Evolutionary conservation across 306 rosid genomes (phyloP).

Genomic region (Dryas octopetala): DNA sequence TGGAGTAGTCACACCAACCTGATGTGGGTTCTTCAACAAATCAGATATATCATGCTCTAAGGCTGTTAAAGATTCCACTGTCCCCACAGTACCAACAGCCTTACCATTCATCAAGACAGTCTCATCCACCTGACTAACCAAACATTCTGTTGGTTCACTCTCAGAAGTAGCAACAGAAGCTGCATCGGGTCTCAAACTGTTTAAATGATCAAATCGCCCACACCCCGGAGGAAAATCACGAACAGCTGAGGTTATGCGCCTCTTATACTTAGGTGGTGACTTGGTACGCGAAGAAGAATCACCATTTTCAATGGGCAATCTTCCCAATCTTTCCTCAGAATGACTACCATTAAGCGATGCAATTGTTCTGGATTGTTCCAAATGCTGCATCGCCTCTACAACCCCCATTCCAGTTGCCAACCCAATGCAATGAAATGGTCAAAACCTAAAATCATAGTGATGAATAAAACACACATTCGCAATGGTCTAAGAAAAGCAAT

Average conservation of each 20-base stretch:
- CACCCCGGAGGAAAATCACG: slow-evolving; percentile 81
- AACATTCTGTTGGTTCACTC: not conserved
- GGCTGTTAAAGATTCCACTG: slow-evolving; percentile 20
- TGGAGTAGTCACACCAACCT: slow-evolving; percentile 23
- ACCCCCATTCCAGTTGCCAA: slow-evolving; percentile 36
- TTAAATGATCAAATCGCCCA: slow-evolving; percentile 45
- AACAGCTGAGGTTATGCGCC: slow-evolving; percentile 54
- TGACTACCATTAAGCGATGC: slow-evolving; percentile 35
- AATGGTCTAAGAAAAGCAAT: slow-evolving; percentile 5
- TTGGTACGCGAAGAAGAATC: slow-evolving; percentile 18
- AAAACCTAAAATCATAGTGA: slow-evolving; percentile 6
- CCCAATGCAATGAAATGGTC: slow-evolving; percentile 14
- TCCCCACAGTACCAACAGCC: slow-evolving; percentile 3
- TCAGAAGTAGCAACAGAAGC: slow-evolving; percentile 15
- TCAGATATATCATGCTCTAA: slow-evolving; percentile 30
- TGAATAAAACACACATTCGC: not conserved
- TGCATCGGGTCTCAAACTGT: slow-evolving; percentile 10
- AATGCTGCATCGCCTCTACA: slow-evolving; percentile 34
- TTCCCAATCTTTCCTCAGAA: slow-evolving; percentile 41
- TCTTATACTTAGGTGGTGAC: slow-evolving; percentile 38
- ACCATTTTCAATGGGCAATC: slow-evolving; percentile 41
- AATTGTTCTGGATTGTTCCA: slow-evolving; percentile 29
- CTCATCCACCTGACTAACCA: not conserved
- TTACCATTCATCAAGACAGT: not conserved
- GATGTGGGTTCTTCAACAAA: slow-evolving; percentile 30